Percentiles rank a stretch among this genome's conserved stretches.
Conservation (phyloP, 2,329 filamentous ascomycete species). For the Penicillium sp. region DNA sequence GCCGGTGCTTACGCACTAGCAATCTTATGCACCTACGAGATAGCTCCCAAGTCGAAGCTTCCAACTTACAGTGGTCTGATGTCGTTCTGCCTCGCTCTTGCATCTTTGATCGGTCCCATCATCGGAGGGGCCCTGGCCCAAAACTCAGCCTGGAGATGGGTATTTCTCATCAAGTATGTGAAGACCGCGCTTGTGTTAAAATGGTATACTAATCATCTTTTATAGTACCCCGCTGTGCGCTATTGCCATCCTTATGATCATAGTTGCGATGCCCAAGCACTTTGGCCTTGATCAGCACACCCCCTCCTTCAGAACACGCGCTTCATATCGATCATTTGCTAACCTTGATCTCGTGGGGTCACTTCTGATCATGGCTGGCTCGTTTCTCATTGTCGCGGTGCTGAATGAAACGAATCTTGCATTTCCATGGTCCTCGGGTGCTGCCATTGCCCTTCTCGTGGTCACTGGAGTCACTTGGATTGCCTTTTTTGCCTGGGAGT, state of each 20-base stretch:
- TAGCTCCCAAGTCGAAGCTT: conserved; percentile 25
- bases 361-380: conserved; percentile 39
- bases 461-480: conserved; percentile 28
- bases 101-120: conserved; percentile 25
- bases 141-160: conserved; percentile 28
- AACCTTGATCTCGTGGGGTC: conserved; percentile 25
- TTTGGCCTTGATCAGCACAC: conserved; percentile 27
- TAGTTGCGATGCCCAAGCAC: conserved; percentile 23
- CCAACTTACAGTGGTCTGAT: conserved; percentile 25
- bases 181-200: no score
- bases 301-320: conserved; percentile 25
- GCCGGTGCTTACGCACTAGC: conserved; percentile 32
- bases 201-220: conserved; percentile 1
- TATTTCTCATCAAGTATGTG: conserved; percentile 28
- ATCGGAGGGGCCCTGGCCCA: conserved; percentile 27
- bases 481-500: conserved; percentile 35
- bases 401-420: conserved; percentile 46
- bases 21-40: conserved; percentile 31
- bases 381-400: conserved; percentile 48
- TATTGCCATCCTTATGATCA: conserved; percentile 20
- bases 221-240: conserved; percentile 19
- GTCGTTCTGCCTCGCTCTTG: conserved; percentile 23
- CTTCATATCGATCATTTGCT: conserved; percentile 26
- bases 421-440: conserved; percentile 44
- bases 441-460: conserved; percentile 32